phyloP scores from a whole-genome alignment of 148 eudicot genomes.

The Diospyros lotus region DNA sequence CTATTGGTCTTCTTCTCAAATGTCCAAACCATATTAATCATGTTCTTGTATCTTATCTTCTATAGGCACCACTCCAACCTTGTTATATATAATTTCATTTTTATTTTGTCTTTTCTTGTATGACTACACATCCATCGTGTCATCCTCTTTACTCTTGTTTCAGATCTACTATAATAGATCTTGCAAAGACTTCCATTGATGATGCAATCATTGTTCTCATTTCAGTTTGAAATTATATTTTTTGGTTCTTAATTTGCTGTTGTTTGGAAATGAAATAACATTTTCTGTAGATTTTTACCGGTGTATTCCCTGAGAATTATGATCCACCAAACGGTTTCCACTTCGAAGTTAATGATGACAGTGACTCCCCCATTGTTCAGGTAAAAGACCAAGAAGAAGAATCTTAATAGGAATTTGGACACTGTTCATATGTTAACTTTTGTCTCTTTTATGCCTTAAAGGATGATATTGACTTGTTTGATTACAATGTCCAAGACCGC shows the following conservation, averaged over 20 bases:
- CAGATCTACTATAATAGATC: too few relatives aligned
- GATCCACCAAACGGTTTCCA: constrained; percentile 75
- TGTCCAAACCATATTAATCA: too few relatives aligned
- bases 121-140: too few relatives aligned
- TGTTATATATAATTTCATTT: too few relatives aligned
- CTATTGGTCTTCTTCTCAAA: too few relatives aligned
- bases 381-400: constrained; percentile 28
- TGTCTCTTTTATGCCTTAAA: constrained; percentile 29
- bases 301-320: constrained; percentile 67
- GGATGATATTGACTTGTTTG: constrained; percentile 85
- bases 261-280: neutral
- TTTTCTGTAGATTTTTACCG: constrained; percentile 60
- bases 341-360: constrained; percentile 46
- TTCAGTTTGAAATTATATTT: neutral
- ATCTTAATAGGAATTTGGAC: neutral
- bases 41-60: too few relatives aligned
- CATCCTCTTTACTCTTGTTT: too few relatives aligned
- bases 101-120: too few relatives aligned
- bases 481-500: constrained; percentile 92
- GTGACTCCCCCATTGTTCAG: constrained; percentile 68
- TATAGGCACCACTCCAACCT: too few relatives aligned
- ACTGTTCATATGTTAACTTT: constrained; percentile 8
- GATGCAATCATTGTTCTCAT: too few relatives aligned
- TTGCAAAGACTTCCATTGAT: too few relatives aligned
- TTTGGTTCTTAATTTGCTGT: neutral